Evolutionary conservation across 2,329 filamentous ascomycete genomes (phyloP).

Genomic region (Fulvia fulva): DNA sequence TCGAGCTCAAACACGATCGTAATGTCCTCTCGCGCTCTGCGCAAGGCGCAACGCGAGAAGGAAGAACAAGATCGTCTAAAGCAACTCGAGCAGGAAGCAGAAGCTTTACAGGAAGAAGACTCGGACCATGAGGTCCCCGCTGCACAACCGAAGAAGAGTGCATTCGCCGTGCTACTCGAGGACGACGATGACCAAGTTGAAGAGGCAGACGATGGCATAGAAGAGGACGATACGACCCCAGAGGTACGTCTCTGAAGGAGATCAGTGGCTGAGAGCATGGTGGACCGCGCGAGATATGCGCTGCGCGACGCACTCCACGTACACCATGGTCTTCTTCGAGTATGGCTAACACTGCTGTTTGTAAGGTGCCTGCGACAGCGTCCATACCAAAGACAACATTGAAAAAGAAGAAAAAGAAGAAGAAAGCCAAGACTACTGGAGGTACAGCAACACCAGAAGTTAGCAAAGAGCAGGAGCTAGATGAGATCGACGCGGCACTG

Average conservation of each 20-base stretch:
- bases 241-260: no score
- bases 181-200: slow-evolving; percentile 34
- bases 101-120: slow-evolving; percentile 32
- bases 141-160: slow-evolving; percentile 36
- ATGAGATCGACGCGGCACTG: slow-evolving; percentile 65
- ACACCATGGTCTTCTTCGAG: no score
- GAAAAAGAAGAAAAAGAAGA: slow-evolving; percentile 57
- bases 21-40: slow-evolving; percentile 65
- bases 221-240: slow-evolving; percentile 30
- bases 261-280: no score
- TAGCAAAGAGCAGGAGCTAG: slow-evolving; percentile 36
- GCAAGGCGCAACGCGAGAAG: slow-evolving; percentile 59
- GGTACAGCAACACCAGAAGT: slow-evolving; percentile 20
- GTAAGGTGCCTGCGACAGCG: not conserved
- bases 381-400: slow-evolving; percentile 23
- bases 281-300: no score
- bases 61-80: slow-evolving; percentile 53
- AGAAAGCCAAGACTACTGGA: slow-evolving; percentile 50
- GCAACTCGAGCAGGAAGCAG: slow-evolving; percentile 31
- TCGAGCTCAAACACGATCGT: not conserved
- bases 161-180: slow-evolving; percentile 45
- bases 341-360: no score
- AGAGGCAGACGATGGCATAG: slow-evolving; percentile 31
- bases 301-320: no score
- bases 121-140: slow-evolving; percentile 38